Percentiles rank a stretch among this genome's conserved stretches.
Conservation (phyloP, 192 early-diverging fungal species). For the Podila minutissima region DNA sequence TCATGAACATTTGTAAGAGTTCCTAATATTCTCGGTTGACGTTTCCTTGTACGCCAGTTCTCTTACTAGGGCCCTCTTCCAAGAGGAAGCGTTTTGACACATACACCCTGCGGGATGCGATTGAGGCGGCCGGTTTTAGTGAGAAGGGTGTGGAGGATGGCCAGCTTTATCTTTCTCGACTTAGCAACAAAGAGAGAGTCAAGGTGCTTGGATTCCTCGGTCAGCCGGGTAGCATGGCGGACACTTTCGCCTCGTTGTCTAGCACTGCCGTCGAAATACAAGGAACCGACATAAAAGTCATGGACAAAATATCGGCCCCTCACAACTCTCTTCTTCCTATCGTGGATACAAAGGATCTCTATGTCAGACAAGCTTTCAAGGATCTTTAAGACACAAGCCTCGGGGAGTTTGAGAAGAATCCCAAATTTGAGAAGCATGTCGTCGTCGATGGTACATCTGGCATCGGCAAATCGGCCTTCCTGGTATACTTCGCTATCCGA, state of each 20-base stretch:
- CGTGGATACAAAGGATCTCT: slow-evolving; percentile 18
- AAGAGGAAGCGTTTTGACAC: background rate
- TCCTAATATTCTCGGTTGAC: background rate
- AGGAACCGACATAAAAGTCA: slow-evolving; percentile 1
- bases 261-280: background rate
- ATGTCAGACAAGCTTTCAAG: slow-evolving; percentile 24
- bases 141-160: slow-evolving; percentile 14
- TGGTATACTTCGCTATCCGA: slow-evolving; percentile 41
- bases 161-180: too few species aligned
- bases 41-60: background rate
- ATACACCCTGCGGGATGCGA: slow-evolving; percentile 3
- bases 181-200: background rate
- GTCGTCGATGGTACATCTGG: slow-evolving; percentile 44
- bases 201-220: too few species aligned
- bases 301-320: slow-evolving; percentile 6
- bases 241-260: slow-evolving; percentile 1
- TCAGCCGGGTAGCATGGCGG: background rate
- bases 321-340: slow-evolving; percentile 7
- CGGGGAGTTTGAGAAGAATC: background rate
- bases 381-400: slow-evolving; percentile 28
- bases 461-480: slow-evolving; percentile 47
- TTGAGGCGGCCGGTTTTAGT: slow-evolving; percentile 7
- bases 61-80: slow-evolving; percentile 14
- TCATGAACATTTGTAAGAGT: background rate
- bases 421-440: slow-evolving; percentile 1